A percentile compares a stretch with the other conserved stretches of the same genome.
Evolutionary conservation across 1,139 yeast genomes (phyloP).

Genomic region (Suhomyces taliae): DNA sequence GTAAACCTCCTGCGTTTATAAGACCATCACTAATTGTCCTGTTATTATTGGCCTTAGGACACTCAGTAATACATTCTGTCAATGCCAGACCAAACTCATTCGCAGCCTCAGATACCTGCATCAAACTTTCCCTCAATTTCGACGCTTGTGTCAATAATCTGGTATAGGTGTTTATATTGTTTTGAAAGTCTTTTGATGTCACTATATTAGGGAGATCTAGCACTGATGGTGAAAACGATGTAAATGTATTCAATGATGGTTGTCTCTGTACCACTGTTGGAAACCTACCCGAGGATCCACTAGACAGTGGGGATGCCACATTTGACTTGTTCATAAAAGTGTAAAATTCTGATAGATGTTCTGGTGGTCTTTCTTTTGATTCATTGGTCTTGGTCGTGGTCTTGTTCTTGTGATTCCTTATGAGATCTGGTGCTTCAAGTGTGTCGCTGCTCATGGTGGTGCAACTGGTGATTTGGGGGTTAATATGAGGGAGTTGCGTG

Average conservation of each 20-base stretch:
- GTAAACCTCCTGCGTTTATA: constrained; percentile 74
- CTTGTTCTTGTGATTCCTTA: not conserved
- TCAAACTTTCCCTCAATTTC: constrained; percentile 50
- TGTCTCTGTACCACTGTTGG: constrained; percentile 20
- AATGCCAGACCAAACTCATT: constrained; percentile 72
- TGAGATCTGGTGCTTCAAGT: not conserved
- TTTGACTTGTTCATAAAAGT: constrained; percentile 38
- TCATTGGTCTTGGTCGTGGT: not conserved
- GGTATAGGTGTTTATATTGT: constrained; percentile 47
- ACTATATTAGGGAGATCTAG: constrained; percentile 60
- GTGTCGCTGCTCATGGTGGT: not conserved
- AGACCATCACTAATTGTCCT: constrained; percentile 66
- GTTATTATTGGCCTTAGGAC: constrained; percentile 69
- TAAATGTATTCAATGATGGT: constrained; percentile 35
- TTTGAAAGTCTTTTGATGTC: constrained; percentile 56
- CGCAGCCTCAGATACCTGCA: constrained; percentile 58
- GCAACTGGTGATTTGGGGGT: too few relatives aligned
- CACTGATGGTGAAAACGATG: constrained; percentile 51
- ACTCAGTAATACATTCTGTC: constrained; percentile 49
- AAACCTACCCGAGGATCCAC: constrained; percentile 8
- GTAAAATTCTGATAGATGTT: constrained; percentile 58
- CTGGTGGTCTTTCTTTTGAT: constrained; percentile 30
- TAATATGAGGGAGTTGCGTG: too few relatives aligned
- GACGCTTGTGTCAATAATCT: constrained; percentile 53
- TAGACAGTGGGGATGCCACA: constrained; percentile 10